These are phyloP conservation scores for Trametes sp. DNA, from an alignment of 1,284 basidiomycete genomes.

Conservation along the genomic window DNA sequence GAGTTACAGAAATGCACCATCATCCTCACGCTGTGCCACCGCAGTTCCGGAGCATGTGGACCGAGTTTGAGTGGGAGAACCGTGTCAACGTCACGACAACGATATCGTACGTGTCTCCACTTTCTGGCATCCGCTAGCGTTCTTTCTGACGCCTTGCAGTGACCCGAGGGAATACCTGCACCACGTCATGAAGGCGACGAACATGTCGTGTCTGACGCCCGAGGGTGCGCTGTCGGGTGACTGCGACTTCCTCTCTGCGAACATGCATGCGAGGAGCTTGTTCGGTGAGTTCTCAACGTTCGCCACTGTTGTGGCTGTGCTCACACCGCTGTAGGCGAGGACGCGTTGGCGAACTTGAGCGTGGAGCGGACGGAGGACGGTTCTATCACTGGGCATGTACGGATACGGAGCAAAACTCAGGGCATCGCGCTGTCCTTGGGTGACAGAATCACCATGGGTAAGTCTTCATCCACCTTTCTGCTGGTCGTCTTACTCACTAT, in stretches of 20 bases:
- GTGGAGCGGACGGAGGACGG: slow-evolving; percentile 90
- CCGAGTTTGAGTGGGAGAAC: slow-evolving; percentile 99
- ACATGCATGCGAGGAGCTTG: slow-evolving; percentile 90
- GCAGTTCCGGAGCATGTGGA: slow-evolving; percentile 97
- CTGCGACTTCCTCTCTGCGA: slow-evolving; percentile 93
- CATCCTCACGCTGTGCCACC: slow-evolving; percentile 15
- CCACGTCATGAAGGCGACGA: slow-evolving; percentile 92
- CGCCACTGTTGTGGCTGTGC: neutral
- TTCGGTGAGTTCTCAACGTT: slow-evolving; percentile 67
- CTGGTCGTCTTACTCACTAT: slow-evolving; percentile 11
- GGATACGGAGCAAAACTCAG: slow-evolving; percentile 94
- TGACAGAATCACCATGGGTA: slow-evolving; percentile 91
- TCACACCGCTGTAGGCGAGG: slow-evolving; percentile 71
- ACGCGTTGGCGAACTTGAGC: slow-evolving; percentile 95
- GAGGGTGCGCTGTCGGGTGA: slow-evolving; percentile 92
- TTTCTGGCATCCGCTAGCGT: slow-evolving; percentile 1
- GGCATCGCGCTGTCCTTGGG: slow-evolving; percentile 95
- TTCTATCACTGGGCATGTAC: slow-evolving; percentile 87
- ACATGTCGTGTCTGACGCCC: slow-evolving; percentile 97
- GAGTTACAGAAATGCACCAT: neutral
- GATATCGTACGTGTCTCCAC: slow-evolving; percentile 64
- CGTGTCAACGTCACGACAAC: slow-evolving; percentile 90
- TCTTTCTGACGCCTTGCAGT: slow-evolving; percentile 43
- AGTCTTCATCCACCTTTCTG: slow-evolving; percentile 32
- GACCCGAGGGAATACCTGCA: slow-evolving; percentile 86